These are phyloP conservation scores for Fusarium kyushuense DNA, from an alignment of 2,329 filamentous ascomycete genomes.

Conservation along the genomic window DNA sequence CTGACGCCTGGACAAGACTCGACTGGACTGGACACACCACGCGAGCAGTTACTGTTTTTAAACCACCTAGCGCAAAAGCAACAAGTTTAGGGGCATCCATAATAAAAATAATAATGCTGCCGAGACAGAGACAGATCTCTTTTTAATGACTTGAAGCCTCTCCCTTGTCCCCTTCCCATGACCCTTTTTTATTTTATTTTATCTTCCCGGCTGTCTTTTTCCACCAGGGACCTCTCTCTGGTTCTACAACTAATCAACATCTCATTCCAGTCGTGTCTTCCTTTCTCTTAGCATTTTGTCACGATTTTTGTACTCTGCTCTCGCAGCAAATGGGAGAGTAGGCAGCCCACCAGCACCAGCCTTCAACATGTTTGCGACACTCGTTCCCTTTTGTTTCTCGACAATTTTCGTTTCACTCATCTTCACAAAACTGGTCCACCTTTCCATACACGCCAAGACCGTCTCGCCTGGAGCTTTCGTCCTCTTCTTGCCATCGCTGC, in stretches of 20 bases:
- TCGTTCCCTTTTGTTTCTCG: conserved; percentile 49
- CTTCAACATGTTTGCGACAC: conserved; percentile 38
- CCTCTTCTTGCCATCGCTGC: conserved; percentile 49
- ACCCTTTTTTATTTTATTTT: conserved; percentile 8
- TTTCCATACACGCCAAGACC: conserved; percentile 46
- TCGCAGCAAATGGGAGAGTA: background rate
- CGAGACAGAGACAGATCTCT: conserved; percentile 1
- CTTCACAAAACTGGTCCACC: conserved; percentile 49
- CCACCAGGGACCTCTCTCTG: background rate
- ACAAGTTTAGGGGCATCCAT: conserved; percentile 16
- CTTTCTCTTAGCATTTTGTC: background rate
- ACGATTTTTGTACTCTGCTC: background rate
- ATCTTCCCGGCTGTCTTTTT: background rate
- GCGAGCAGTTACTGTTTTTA: conserved; percentile 46
- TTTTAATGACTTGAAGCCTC: conserved; percentile 5
- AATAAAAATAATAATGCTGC: conserved; percentile 11
- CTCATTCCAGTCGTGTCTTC: background rate
- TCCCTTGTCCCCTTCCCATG: conserved; percentile 5
- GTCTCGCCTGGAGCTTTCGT: conserved; percentile 45
- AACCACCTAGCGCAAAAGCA: conserved; percentile 9
- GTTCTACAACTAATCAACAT: background rate
- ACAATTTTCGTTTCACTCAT: conserved; percentile 47
- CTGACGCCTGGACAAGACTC: background rate
- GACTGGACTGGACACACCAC: conserved; percentile 27
- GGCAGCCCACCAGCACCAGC: background rate